Evolutionary conservation across 257 asterid species (phyloP).

Genomic region (Eucommia ulmoides): DNA sequence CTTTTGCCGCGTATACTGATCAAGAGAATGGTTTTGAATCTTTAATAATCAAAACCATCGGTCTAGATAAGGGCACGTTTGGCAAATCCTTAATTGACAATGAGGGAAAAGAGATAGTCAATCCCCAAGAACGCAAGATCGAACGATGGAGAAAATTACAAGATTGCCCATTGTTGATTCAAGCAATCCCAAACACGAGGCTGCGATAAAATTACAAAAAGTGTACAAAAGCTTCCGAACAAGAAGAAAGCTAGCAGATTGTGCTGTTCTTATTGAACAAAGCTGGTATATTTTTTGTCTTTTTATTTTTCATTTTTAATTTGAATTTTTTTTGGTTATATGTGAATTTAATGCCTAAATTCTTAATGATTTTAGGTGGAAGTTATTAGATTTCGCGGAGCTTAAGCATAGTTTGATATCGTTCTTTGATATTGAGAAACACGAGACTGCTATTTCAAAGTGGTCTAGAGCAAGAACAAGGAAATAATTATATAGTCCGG

Average conservation of each 20-base stretch:
- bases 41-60: slow-evolving; percentile 9
- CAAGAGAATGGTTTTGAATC: slow-evolving; percentile 15
- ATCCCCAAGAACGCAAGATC: slow-evolving; percentile 1
- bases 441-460: slow-evolving; percentile 24
- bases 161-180: slow-evolving; percentile 11
- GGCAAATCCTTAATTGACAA: too few relatives aligned
- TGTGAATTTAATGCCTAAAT: too few relatives aligned
- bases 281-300: slow-evolving; percentile 21
- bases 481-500: too few relatives aligned
- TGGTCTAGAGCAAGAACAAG: slow-evolving; percentile 30
- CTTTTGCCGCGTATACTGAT: slow-evolving; percentile 11
- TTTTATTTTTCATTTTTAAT: neutral
- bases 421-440: slow-evolving; percentile 25
- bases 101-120: neutral
- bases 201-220: too few relatives aligned
- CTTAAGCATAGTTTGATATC: slow-evolving; percentile 25
- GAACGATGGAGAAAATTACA: slow-evolving; percentile 3
- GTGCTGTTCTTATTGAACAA: slow-evolving; percentile 56
- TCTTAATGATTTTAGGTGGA: too few relatives aligned
- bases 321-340: too few relatives aligned
- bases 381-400: too few relatives aligned
- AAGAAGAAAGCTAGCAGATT: too few relatives aligned
- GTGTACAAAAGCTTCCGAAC: too few relatives aligned
- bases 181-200: slow-evolving; percentile 32
- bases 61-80: too few relatives aligned